Evolutionary conservation across 2,329 filamentous ascomycete genomes (phyloP), one percentile per base, ranked within the genome.

Genomic region (Bertia moriformis): DNA sequence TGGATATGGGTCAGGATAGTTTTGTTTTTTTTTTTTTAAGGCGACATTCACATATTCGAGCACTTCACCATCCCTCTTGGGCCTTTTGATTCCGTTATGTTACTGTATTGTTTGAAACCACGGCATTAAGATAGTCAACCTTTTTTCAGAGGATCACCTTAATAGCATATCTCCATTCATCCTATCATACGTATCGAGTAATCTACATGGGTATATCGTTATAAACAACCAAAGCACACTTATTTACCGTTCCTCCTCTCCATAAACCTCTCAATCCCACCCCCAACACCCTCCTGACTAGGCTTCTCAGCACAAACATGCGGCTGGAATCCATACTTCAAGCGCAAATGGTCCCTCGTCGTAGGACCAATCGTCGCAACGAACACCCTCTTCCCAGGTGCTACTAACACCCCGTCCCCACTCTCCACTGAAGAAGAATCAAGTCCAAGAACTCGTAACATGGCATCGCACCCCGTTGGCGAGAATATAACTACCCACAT

Each of bases 331-430:
- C 61, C 71, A 54, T 86, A 85, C 1, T 65, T 68, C 15, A 66
- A 62, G 14, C 63, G 54, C 35, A 98, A 60, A 58, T 85, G 78
- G 47, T 87, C 77, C 45, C 79, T 70, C 10, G 91, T 98, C 14
- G 91, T 98, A 12, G 91, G 89, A 1, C 91, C 91, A 57, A 98
- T 98, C 0, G 88, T 93, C 13, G 81, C 85, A 43, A 96, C 66
- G 44, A 72, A 76, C 1, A 77, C 80, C 38, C 56, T 66, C 10
- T 40, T 51, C 15, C 53, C 59, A 48, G 54, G 65, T 15, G 61
- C 60, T 41, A 75, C 67, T 14, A 78, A 50, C 46, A n/a, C 24
- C 10, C 24, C 24, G 10, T 10, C 24, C 10, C 24, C 24, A 10
- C 24, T n/a, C n/a, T n/a, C n/a, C n/a, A n/a, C n/a, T n/a, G 24